Base-by-base conservation (phyloP, 139 green algal species). In the Haematococcus sp. region DNA sequence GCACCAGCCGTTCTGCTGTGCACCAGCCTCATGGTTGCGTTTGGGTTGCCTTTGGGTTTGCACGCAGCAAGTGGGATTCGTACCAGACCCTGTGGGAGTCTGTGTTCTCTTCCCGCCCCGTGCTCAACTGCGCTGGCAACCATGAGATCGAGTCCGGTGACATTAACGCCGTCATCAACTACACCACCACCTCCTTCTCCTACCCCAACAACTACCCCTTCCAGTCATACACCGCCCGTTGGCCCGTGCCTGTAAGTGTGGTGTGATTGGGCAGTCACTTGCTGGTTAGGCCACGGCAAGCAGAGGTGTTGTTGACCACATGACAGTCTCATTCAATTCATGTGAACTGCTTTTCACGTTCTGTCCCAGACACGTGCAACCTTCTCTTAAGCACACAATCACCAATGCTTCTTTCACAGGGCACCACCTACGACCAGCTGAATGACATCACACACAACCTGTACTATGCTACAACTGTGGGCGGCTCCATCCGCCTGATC, bases 151-250 rank as follows among this genome's bases (percentile, higher is more conserved):
- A 82, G 68, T 43, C 17, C 0, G 32, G 16, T 23, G 70, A 30
- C 56, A 78, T 82, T 54, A 11, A 30, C n/a, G 70, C 70, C 17
- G n/a, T 46, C 19, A 59, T 82, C 71, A 70, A 60, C 71, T 77
- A 70, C 31, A 77, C 64, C 35, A 82, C 65, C 66, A 58, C 54
- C 44, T 51, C 43, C 34, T 82, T 77, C 61, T 44, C 28, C 63
- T 82, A 61, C 70, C 76, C 76, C 13, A 43, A n/a, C 52, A 82
- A 82, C 76, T 77, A 72, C 76, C 76, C 76, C 32, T 82, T 82
- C 71, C 76, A 82, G 70, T 64, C 52, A 13, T 82, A 75, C 64
- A 31, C 76, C 0, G 61, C 54, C 0, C 70, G 76, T 34, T 75
- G 58, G 64, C 71, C 76, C 13, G 63, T 60, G 17, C 76, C 76